Percentiles rank a stretch among this genome's conserved stretches.
phyloP scores from a whole-genome alignment of 2,329 filamentous ascomycete genomes.

The Trichoderma gracile region DNA sequence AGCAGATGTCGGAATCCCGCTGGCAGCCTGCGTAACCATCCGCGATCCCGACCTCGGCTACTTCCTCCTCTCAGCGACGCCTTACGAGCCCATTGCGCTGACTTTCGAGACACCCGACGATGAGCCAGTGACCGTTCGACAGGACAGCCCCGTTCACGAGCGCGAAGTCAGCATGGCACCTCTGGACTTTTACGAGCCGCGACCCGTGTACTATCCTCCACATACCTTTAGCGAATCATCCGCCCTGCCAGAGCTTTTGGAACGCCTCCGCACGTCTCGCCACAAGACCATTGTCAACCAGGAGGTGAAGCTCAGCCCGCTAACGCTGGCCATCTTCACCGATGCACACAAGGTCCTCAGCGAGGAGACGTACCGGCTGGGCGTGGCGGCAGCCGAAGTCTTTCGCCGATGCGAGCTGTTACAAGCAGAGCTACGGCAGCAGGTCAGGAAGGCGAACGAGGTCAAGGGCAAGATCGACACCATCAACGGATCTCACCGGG shows the following conservation, averaged over 20 bases:
- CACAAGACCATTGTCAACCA: slow-evolving; percentile 64
- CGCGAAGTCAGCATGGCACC: slow-evolving; percentile 47
- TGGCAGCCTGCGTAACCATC: slow-evolving; percentile 57
- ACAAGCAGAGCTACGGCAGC: slow-evolving; percentile 65
- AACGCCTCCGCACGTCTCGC: slow-evolving; percentile 58
- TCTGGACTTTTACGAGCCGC: slow-evolving; percentile 60
- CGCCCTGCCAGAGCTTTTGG: slow-evolving; percentile 56
- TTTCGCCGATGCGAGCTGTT: slow-evolving; percentile 71
- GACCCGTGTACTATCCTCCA: slow-evolving; percentile 65
- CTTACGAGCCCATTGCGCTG: slow-evolving; percentile 59
- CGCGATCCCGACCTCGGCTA: slow-evolving; percentile 65
- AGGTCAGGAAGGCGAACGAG: slow-evolving; percentile 66
- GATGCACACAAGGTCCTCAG: slow-evolving; percentile 71
- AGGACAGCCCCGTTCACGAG: slow-evolving; percentile 47
- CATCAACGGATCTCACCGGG: slow-evolving; percentile 52
- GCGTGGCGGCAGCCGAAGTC: slow-evolving; percentile 69
- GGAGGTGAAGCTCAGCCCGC: slow-evolving; percentile 68
- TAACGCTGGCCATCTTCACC: slow-evolving; percentile 70
- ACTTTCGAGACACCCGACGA: slow-evolving; percentile 60
- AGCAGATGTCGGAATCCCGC: slow-evolving; percentile 48
- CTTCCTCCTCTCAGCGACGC: slow-evolving; percentile 61
- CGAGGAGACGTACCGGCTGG: slow-evolving; percentile 67
- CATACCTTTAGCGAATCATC: slow-evolving; percentile 60
- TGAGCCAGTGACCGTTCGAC: slow-evolving; percentile 46
- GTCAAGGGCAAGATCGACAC: slow-evolving; percentile 66